A percentile compares a stretch with the other conserved stretches of the same genome.
phyloP scores from a whole-genome alignment of 345 rosid species.

The Brassica nigra region DNA sequence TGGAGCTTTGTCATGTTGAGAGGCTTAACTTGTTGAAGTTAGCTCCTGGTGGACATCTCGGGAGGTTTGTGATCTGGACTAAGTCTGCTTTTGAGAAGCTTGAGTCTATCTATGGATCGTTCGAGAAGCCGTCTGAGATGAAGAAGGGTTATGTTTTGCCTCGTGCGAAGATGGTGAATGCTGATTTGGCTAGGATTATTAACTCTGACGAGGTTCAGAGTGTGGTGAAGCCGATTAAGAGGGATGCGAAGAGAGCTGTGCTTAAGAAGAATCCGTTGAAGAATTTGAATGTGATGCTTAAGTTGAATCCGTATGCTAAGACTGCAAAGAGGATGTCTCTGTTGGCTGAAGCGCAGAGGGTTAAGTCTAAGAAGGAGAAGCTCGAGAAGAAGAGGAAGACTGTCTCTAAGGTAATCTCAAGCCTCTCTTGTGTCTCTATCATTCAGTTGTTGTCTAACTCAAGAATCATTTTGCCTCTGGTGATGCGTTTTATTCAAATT shows the following conservation, averaged over 20 bases:
- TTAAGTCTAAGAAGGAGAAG: conserved; percentile 97
- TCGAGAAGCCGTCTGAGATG: conserved; percentile 79
- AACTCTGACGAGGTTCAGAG: conserved; percentile 96
- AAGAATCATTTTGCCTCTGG: too few relatives aligned
- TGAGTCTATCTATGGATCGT: conserved; percentile 82
- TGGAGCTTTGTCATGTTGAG: conserved; percentile 84
- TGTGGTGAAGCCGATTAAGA: conserved; percentile 81
- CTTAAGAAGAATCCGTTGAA: conserved; percentile 94
- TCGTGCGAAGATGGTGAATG: conserved; percentile 92
- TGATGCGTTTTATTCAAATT: not conserved
- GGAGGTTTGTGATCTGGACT: conserved; percentile 93
- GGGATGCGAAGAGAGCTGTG: conserved; percentile 67
- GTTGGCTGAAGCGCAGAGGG: conserved; percentile 88
- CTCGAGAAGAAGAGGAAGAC: conserved; percentile 81
- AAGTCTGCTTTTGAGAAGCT: conserved; percentile 94
- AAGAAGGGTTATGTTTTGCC: conserved; percentile 92
- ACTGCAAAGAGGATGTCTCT: conserved; percentile 94
- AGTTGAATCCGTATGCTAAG: conserved; percentile 91
- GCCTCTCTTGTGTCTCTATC: not conserved
- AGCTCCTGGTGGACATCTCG: conserved; percentile 98
- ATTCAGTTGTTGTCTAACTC: not conserved
- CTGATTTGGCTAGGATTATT: conserved; percentile 87
- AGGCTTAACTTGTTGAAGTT: conserved; percentile 79
- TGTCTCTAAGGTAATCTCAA: conserved; percentile 61
- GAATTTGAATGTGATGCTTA: conserved; percentile 81